A percentile compares a stretch with the other conserved stretches of the same genome.
These are phyloP conservation scores for Aspergillus brunneoviolaceus DNA, from an alignment of 2,329 filamentous ascomycete species.

Conservation along the genomic window DNA sequence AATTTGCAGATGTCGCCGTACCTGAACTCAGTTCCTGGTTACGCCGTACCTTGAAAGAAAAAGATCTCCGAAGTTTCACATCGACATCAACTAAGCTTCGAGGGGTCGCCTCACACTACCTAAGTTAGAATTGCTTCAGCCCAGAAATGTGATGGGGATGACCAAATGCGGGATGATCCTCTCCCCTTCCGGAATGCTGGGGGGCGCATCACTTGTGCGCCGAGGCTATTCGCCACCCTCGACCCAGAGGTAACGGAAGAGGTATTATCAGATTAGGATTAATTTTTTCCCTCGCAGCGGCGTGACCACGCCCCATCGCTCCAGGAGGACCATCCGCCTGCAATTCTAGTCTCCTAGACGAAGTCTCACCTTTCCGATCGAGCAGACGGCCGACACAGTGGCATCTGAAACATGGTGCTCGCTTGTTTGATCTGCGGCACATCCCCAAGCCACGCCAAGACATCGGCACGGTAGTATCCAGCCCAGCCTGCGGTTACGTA, in stretches of 20 bases:
- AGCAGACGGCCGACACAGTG: background rate
- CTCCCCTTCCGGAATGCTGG: background rate
- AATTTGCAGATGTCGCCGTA: background rate
- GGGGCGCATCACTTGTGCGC: background rate
- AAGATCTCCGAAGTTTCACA: too few species aligned
- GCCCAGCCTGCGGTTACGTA: background rate
- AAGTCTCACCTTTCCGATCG: too few species aligned
- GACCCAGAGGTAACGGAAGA: background rate
- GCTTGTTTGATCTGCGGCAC: background rate
- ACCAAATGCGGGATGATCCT: background rate
- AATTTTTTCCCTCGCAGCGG: background rate
- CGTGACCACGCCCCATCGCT: background rate
- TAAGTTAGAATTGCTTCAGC: background rate
- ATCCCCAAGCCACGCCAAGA: background rate
- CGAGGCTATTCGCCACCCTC: background rate
- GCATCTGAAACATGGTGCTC: background rate
- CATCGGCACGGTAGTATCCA: background rate
- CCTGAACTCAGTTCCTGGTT: background rate
- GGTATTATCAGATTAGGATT: background rate
- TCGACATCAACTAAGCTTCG: too few species aligned
- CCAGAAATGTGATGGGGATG: background rate
- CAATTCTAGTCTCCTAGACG: background rate
- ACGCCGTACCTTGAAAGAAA: too few species aligned
- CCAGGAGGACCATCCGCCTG: background rate
- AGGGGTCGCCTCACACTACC: background rate